A percentile compares a stretch with the other conserved stretches of the same genome.
These are phyloP conservation scores for Termitomyces sp. DNA, from an alignment of 768 basidiomycete genomes.

Conservation along the genomic window DNA sequence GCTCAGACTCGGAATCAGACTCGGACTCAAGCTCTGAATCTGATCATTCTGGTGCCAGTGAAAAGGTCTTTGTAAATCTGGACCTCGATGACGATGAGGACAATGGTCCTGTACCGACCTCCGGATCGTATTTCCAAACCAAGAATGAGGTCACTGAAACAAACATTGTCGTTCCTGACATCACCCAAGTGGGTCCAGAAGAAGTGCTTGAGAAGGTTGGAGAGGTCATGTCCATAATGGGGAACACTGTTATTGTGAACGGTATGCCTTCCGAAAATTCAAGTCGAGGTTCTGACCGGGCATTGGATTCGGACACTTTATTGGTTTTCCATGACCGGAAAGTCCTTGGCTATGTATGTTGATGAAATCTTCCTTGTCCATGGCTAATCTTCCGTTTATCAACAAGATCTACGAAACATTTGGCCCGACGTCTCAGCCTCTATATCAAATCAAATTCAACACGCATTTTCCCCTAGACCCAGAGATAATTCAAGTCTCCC, in stretches of 20 bases:
- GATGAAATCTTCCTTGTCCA: conserved; percentile 34
- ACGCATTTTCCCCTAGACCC: conserved; percentile 55
- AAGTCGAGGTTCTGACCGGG: conserved; percentile 47
- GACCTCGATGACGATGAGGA: conserved; percentile 58
- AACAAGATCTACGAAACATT: conserved; percentile 85
- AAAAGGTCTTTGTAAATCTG: conserved; percentile 15
- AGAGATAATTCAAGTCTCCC: conserved; percentile 45
- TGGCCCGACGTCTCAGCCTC: conserved; percentile 84
- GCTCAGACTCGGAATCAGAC: conserved; percentile 25
- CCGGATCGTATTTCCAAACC: conserved; percentile 48
- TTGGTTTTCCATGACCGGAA: conserved; percentile 86
- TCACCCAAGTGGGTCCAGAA: conserved; percentile 55
- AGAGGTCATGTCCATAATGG: conserved; percentile 70
- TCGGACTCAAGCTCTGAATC: conserved; percentile 34
- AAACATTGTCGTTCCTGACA: conserved; percentile 54
- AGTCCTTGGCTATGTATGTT: conserved; percentile 78
- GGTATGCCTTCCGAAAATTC: conserved; percentile 43
- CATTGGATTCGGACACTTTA: conserved; percentile 85
- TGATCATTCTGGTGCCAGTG: conserved; percentile 12
- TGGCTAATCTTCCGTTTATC: conserved; percentile 2
- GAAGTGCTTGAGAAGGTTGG: conserved; percentile 73
- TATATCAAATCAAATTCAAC: conserved; percentile 85
- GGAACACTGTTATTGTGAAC: conserved; percentile 66
- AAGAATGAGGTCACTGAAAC: conserved; percentile 65
- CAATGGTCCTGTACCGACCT: conserved; percentile 27